A percentile compares a stretch with the other conserved stretches of the same genome.
Evolutionary conservation across 495 filamentous ascomycete species (phyloP).

Genomic region (Podospora bellae-mahoneyi): DNA sequence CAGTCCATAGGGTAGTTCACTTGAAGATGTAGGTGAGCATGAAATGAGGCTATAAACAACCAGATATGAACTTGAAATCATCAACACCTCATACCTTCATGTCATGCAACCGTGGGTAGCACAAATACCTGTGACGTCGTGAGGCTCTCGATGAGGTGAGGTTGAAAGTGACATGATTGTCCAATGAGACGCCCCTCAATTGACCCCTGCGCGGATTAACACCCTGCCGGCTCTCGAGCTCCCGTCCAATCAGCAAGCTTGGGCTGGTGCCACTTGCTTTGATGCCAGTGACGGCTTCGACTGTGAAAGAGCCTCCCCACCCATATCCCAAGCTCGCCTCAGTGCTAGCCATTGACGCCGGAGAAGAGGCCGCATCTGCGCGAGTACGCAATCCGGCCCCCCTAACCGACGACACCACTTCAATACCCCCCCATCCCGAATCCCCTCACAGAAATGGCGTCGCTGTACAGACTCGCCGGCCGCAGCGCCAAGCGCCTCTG

Average conservation of each 20-base stretch:
- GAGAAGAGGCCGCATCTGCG: conserved; percentile 28
- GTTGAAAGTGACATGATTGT: not conserved
- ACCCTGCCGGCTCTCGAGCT: conserved; percentile 12
- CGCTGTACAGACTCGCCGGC: conserved; percentile 53
- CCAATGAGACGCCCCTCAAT: conserved; percentile 17
- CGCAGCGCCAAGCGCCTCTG: conserved; percentile 54
- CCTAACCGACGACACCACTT: conserved; percentile 7
- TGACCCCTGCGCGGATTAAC: conserved; percentile 23
- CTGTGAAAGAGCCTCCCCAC: conserved; percentile 17
- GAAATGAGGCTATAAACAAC: not conserved
- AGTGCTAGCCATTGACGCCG: conserved; percentile 30
- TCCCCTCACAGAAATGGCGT: conserved; percentile 39
- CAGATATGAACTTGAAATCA: not conserved
- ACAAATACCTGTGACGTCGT: not conserved
- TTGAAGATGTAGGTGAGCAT: too few relatives aligned
- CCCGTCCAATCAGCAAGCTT: conserved; percentile 18
- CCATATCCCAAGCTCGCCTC: conserved; percentile 15
- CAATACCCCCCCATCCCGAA: conserved; percentile 1
- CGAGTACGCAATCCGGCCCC: conserved; percentile 14
- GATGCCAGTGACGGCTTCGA: conserved; percentile 21
- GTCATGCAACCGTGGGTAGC: not conserved
- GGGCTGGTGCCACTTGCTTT: conserved; percentile 12
- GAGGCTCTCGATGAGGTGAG: not conserved
- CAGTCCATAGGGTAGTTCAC: too few relatives aligned
- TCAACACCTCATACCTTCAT: not conserved